phyloP scores from a whole-genome alignment of 345 rosid genomes.

The Microthlaspi erraticum region DNA sequence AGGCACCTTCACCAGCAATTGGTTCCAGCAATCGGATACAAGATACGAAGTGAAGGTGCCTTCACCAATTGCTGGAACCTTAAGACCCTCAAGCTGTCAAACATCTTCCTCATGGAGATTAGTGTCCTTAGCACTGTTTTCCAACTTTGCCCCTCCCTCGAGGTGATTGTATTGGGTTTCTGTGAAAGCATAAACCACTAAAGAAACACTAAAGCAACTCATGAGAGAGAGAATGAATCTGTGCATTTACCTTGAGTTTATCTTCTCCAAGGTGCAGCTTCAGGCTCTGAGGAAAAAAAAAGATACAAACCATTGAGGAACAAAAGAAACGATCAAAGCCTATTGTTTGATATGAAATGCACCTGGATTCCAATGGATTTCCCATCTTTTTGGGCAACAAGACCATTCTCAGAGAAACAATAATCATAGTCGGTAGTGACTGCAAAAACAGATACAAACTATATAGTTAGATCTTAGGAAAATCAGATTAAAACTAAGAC shows the following conservation, averaged over 20 bases:
- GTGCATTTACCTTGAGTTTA: constrained; percentile 72
- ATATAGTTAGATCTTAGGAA: background rate
- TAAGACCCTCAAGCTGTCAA: constrained; percentile 20
- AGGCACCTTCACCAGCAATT: background rate
- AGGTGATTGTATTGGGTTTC: constrained; percentile 22
- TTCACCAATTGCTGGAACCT: constrained; percentile 17
- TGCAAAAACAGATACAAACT: constrained; percentile 49
- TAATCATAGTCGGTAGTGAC: constrained; percentile 85
- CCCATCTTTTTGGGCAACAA: constrained; percentile 93
- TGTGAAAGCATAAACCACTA: background rate
- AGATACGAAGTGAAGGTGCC: background rate
- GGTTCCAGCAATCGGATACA: too few relatives aligned
- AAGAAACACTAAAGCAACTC: constrained; percentile 13
- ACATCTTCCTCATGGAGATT: background rate
- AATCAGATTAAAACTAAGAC: constrained; percentile 18
- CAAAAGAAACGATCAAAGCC: background rate
- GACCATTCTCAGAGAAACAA: constrained; percentile 97
- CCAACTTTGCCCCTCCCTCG: constrained; percentile 30
- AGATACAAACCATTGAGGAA: constrained; percentile 38
- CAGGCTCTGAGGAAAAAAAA: constrained; percentile 64
- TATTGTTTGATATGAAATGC: constrained; percentile 17
- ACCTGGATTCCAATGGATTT: constrained; percentile 87
- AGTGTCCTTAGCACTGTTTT: constrained; percentile 1
- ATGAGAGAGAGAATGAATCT: constrained; percentile 10
- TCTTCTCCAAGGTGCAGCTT: constrained; percentile 88